Evolutionary conservation across 306 rosid species (phyloP), one percentile per base, ranked within the genome.

Genomic region (Medicago lupulina): DNA sequence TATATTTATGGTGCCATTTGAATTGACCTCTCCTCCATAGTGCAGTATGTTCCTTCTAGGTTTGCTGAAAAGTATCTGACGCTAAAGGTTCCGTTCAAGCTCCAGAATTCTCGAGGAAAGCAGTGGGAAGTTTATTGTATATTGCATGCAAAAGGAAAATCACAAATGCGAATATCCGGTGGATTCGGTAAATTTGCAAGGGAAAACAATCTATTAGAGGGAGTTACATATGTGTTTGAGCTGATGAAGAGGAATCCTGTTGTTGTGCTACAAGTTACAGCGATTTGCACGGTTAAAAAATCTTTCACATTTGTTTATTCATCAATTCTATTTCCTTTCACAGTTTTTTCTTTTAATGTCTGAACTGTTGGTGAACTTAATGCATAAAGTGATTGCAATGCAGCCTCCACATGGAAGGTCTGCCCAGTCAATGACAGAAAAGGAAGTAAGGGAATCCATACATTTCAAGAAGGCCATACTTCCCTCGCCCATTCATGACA

Each of bases 161-260:
- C 14, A 1, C 2, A 14, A 55, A 55, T 16, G 76, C 28, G 10
- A 67, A 41, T 80, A n/a, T 31, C 25, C 9, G 39, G 0, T 18
- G 87, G 84, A 73, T 59, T 78, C 25, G 0, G 1, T 8, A 5
- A 1, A 11, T 72, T 84, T 53, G 9, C 9, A 0, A 61, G 8
- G 51, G 83, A 53, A 16, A 53, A 53, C 25, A 53, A 19, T 19
- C 7, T 19, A 28, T 17, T 8, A 53, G 40, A 1, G 8, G 76
- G 74, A 39, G 80, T 76, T 50, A 7, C 41, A 7, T 79, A 80
- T 59, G 79, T 71, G 46, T 85, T 83, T 62, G 80, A 87, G 79
- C 61, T 87, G 63, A 74, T 83, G 54, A 63, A 73, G 72, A 72
- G 1, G 21, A n/a, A 72, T 38, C 61, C 13, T 1, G 9, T 9